Percentiles rank a stretch among this genome's conserved stretches.
phyloP scores from a whole-genome alignment of 305 asterid genomes.

The Salvia sclarea region DNA sequence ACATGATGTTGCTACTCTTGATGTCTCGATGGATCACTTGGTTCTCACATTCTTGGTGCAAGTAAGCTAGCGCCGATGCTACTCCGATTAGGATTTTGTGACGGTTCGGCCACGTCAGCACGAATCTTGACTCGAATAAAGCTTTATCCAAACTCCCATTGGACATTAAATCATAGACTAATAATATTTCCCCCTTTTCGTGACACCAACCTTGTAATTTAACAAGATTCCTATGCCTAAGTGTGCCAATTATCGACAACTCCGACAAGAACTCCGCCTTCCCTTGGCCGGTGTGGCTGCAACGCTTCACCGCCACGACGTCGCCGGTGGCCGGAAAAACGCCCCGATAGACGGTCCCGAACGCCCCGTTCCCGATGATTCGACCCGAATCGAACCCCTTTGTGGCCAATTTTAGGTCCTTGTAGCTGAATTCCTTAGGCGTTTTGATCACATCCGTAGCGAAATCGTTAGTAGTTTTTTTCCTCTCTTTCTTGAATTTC shows the following conservation, averaged over 20 bases:
- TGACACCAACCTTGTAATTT: slow-evolving; percentile 94
- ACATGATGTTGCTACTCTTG: slow-evolving; percentile 84
- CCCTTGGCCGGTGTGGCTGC: slow-evolving; percentile 88
- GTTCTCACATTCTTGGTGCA: slow-evolving; percentile 90
- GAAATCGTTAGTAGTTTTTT: slow-evolving; percentile 34
- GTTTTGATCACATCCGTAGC: slow-evolving; percentile 71
- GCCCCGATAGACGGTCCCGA: slow-evolving; percentile 81
- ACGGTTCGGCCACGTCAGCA: slow-evolving; percentile 65
- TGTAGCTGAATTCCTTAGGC: slow-evolving; percentile 88
- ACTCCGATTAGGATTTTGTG: slow-evolving; percentile 75
- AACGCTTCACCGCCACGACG: slow-evolving; percentile 80
- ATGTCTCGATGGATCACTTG: slow-evolving; percentile 89
- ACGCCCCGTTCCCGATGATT: slow-evolving; percentile 81
- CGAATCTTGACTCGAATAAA: slow-evolving; percentile 68
- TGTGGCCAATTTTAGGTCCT: slow-evolving; percentile 68
- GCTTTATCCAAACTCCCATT: slow-evolving; percentile 93
- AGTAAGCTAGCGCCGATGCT: slow-evolving; percentile 79
- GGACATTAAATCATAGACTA: slow-evolving; percentile 83
- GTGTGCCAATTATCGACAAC: slow-evolving; percentile 75
- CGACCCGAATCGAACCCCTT: slow-evolving; percentile 60
- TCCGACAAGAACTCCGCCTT: slow-evolving; percentile 79
- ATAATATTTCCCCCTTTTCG: slow-evolving; percentile 73
- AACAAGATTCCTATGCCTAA: slow-evolving; percentile 85
- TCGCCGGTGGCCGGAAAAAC: slow-evolving; percentile 56
- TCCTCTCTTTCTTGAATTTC: slow-evolving; percentile 48